These are phyloP conservation scores for Hippophae tibetana DNA, from an alignment of 306 rosid species.

Conservation along the genomic window DNA sequence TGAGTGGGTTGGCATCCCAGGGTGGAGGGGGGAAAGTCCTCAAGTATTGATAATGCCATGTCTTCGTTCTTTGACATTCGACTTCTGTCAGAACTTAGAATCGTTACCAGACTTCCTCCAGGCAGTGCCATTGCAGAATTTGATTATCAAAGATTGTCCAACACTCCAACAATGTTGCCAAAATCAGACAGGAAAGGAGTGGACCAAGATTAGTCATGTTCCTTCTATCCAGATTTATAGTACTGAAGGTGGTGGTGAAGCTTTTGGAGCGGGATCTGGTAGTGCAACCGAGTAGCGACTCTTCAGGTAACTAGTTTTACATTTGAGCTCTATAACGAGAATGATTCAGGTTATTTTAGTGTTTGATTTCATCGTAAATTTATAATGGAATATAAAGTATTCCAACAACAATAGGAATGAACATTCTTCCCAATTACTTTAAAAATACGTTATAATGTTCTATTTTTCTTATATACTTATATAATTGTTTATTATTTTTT, in stretches of 20 bases:
- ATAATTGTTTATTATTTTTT: no score
- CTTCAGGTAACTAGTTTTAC: background rate
- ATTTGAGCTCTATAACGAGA: no score
- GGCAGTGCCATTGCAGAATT: slow-evolving; percentile 1
- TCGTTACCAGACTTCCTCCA: slow-evolving; percentile 5
- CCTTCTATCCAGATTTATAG: background rate
- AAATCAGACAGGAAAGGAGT: background rate
- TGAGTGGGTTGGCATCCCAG: background rate
- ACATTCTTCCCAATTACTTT: no score
- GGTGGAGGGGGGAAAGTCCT: background rate
- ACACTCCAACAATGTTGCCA: background rate
- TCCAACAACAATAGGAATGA: no score
- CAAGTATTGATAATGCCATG: slow-evolving; percentile 4
- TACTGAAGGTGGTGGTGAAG: background rate
- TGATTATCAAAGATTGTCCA: background rate
- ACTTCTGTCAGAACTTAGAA: background rate
- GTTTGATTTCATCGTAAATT: no score
- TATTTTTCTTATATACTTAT: no score
- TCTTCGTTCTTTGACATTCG: background rate
- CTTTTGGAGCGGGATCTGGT: no score
- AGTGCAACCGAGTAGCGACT: background rate
- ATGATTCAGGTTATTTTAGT: background rate
- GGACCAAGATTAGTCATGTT: slow-evolving; percentile 9
- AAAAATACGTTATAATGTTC: no score
- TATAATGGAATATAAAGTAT: no score